A percentile compares a stretch with the other conserved stretches of the same genome.
Conservation (phyloP, 2,329 filamentous ascomycete genomes). For the Neoarthrinium moseri region DNA sequence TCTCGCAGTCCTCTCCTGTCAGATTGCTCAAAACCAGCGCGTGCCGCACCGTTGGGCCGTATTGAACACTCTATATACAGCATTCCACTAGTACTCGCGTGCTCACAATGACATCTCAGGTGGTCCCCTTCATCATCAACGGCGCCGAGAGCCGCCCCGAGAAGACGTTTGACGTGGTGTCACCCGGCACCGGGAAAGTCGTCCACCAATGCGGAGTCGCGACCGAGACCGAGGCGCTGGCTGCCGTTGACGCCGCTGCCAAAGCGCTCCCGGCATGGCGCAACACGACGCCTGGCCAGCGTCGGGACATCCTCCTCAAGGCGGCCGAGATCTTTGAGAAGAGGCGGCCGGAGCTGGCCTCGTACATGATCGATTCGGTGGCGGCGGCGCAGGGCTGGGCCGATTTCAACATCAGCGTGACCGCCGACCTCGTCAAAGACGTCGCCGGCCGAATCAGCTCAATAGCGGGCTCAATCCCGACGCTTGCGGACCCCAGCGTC, state of each 20-base stretch:
- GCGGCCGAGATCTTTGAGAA: constrained; percentile 58
- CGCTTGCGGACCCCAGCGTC: constrained; percentile 40
- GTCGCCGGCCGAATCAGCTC: constrained; percentile 35
- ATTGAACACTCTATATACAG: too few species aligned
- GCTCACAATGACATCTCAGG: constrained; percentile 22
- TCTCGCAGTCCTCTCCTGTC: too few species aligned
- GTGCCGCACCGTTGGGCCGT: too few species aligned
- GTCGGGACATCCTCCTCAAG: constrained; percentile 61
- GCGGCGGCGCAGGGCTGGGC: constrained; percentile 23
- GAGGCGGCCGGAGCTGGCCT: constrained; percentile 51
- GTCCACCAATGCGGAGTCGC: constrained; percentile 56
- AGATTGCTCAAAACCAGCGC: too few species aligned
- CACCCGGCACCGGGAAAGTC: constrained; percentile 51
- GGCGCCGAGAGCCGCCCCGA: constrained; percentile 43
- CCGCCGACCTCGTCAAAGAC: constrained; percentile 33
- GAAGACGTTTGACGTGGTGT: constrained; percentile 55
- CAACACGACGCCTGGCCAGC: constrained; percentile 52
- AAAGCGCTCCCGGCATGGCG: constrained; percentile 64
- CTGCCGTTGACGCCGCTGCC: constrained; percentile 48
- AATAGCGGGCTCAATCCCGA: constrained; percentile 30
- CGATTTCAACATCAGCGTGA: constrained; percentile 32
- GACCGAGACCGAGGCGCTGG: constrained; percentile 49
- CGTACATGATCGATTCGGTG: constrained; percentile 48
- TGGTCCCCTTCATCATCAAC: constrained; percentile 41
- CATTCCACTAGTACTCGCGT: background rate